Base-by-base conservation (phyloP, 257 asterid species). In the Primulina eburnea region DNA sequence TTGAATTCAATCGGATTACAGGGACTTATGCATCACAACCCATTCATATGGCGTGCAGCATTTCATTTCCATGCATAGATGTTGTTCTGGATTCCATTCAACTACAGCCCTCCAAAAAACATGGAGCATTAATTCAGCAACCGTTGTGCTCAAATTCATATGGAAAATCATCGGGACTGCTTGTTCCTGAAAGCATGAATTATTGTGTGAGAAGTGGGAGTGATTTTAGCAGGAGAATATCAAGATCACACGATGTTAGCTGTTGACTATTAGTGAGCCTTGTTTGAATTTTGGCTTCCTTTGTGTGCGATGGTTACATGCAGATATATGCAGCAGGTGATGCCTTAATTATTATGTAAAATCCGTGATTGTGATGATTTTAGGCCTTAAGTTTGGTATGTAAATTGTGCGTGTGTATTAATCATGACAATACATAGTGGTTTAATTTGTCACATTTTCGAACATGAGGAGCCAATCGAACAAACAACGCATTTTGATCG, bases 11-110 rank as follows among this genome's bases (percentile, higher is more conserved):
- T 35, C 80, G 69, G 28, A 87, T 91, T 57, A 82, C 32, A 0
- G 97, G 97, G 65, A 87, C 95, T 9, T 91, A 89, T 73, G 61
- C 91, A 0, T 77, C 63, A 35, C 82, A 87, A 52, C 90, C 97
- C 1, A 79, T 91, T 55, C 91, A 80, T 60, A 55, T 91, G 20
- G 97, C 97, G 2, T 91, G 97, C 78, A 91, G 97, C 81, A 79
- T 29, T 21, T 79, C 91, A 1, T 64, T 85, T 17, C 97, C 97
- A 5, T 91, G 97, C 71, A 69, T 78, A 0, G 87, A 81, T 32
- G 86, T 91, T 6, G 79, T 75, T 71, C 62, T 91, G 0, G 53
- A 65, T n/a, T 80, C 82, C 11, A 78, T 91, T 57, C 82, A 83
- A 57, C 55, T 89, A 29, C 63, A 79, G 18, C 82, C 85, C 1